These are phyloP conservation scores for Alternaria brassicicola DNA, from an alignment of 2,329 filamentous ascomycete genomes.

Conservation along the genomic window DNA sequence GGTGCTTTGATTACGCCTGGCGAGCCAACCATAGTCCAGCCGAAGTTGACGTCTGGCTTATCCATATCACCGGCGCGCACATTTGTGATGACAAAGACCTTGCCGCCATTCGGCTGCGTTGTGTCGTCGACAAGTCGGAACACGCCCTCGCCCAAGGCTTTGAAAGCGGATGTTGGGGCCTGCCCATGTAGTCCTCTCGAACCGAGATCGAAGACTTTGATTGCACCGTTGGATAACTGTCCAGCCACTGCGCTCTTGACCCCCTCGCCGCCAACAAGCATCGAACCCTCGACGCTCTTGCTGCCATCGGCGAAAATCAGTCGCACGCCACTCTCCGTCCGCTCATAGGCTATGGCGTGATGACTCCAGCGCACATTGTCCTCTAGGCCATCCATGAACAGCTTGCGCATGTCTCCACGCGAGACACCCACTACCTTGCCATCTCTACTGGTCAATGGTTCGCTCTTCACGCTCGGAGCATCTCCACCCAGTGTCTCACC, in stretches of 20 bases:
- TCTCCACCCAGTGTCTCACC: conserved; percentile 52
- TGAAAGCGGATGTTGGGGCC: conserved; percentile 67
- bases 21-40: conserved; percentile 67
- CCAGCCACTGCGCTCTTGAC: conserved; percentile 65
- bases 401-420: conserved; percentile 65
- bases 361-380: conserved; percentile 61
- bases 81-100: conserved; percentile 66
- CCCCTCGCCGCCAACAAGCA: conserved; percentile 68
- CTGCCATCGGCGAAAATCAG: conserved; percentile 66
- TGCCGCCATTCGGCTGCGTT: conserved; percentile 51
- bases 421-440: conserved; percentile 68
- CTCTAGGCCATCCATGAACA: conserved; percentile 65
- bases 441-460: conserved; percentile 57
- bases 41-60: conserved; percentile 62
- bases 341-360: conserved; percentile 64
- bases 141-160: conserved; percentile 67
- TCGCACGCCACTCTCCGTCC: conserved; percentile 60
- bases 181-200: conserved; percentile 70
- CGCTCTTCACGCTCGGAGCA: conserved; percentile 20
- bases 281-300: conserved; percentile 62
- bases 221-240: conserved; percentile 62
- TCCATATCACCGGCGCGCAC: conserved; percentile 66
- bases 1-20: conserved; percentile 64
- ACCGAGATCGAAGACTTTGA: conserved; percentile 69
- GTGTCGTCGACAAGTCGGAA: conserved; percentile 61